These are phyloP conservation scores for Neocatenulostroma microsporum DNA, from an alignment of 2,329 filamentous ascomycete species.

Conservation along the genomic window DNA sequence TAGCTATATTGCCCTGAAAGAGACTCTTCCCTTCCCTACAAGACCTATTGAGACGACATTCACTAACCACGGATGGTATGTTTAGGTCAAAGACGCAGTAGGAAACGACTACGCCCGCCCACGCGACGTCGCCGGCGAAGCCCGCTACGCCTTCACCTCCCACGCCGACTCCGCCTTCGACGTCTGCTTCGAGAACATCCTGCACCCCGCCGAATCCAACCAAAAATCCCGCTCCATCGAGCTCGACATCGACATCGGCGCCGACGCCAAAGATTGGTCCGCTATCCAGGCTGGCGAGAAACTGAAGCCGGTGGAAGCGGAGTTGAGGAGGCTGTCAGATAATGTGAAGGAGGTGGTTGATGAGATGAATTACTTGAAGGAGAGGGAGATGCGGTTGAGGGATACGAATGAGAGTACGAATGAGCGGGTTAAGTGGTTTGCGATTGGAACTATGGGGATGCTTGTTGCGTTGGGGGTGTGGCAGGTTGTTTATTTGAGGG, in stretches of 20 bases:
- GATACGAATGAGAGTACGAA: constrained; percentile 99
- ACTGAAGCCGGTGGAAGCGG: constrained; percentile 92
- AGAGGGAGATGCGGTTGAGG: constrained; percentile 85
- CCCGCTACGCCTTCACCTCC: constrained; percentile 87
- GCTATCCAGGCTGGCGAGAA: constrained; percentile 95
- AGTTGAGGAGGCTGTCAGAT: constrained; percentile 88
- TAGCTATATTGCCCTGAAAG: too few relatives aligned
- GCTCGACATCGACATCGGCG: constrained; percentile 91
- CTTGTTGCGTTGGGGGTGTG: constrained; percentile 81
- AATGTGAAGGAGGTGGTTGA: constrained; percentile 76
- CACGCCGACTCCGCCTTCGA: constrained; percentile 89
- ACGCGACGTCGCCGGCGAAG: constrained; percentile 85
- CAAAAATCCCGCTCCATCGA: constrained; percentile 80
- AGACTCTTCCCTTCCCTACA: too few relatives aligned
- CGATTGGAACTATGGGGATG: constrained; percentile 85
- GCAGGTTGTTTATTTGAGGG: constrained; percentile 96
- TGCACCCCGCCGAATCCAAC: constrained; percentile 43
- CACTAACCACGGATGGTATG: too few relatives aligned
- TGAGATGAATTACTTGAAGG: constrained; percentile 94
- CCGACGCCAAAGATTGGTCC: constrained; percentile 96
- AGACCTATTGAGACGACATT: too few relatives aligned
- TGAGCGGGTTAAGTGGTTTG: constrained; percentile 97
- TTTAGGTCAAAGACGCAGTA: constrained; percentile 87
- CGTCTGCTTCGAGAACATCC: constrained; percentile 87
- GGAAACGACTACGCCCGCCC: constrained; percentile 94